These are phyloP conservation scores for Cercospora janseana DNA, from an alignment of 2,329 filamentous ascomycete genomes.

Conservation along the genomic window DNA sequence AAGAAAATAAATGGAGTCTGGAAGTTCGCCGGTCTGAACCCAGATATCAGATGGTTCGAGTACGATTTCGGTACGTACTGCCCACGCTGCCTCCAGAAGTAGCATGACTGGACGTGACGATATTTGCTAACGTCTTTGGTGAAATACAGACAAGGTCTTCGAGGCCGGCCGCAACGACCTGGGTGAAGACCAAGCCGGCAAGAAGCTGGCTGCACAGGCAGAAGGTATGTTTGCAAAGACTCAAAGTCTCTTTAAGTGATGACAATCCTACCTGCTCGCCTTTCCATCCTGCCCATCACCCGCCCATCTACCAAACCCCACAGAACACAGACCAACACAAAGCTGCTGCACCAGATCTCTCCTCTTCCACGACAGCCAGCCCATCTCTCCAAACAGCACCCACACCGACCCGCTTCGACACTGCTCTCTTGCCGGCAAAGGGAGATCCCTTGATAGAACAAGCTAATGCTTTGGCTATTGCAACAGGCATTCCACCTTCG, in stretches of 20 bases:
- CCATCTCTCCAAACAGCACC: not conserved
- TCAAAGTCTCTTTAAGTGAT: too few relatives aligned
- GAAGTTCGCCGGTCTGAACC: constrained; percentile 57
- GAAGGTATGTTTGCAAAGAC: constrained; percentile 17
- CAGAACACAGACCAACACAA: too few relatives aligned
- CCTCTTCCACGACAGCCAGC: too few relatives aligned
- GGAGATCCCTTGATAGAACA: constrained; percentile 22
- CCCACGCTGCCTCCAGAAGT: too few relatives aligned
- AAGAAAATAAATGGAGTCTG: constrained; percentile 57
- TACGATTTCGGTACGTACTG: constrained; percentile 47
- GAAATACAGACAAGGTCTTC: constrained; percentile 49
- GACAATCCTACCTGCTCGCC: not conserved
- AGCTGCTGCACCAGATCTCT: too few relatives aligned
- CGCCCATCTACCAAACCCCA: not conserved
- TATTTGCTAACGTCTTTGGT: too few relatives aligned
- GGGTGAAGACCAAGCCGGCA: constrained; percentile 35
- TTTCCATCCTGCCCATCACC: not conserved
- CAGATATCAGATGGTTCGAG: constrained; percentile 56
- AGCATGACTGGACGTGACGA: too few relatives aligned
- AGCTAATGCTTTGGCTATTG: constrained; percentile 25
- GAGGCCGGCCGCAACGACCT: constrained; percentile 48
- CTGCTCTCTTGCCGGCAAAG: constrained; percentile 9
- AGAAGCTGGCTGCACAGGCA: constrained; percentile 16
- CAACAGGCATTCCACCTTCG: constrained; percentile 26
- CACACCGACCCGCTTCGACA: constrained; percentile 10